phyloP scores from a whole-genome alignment of 164 flowering plant species.

The Akebia trifoliata region DNA sequence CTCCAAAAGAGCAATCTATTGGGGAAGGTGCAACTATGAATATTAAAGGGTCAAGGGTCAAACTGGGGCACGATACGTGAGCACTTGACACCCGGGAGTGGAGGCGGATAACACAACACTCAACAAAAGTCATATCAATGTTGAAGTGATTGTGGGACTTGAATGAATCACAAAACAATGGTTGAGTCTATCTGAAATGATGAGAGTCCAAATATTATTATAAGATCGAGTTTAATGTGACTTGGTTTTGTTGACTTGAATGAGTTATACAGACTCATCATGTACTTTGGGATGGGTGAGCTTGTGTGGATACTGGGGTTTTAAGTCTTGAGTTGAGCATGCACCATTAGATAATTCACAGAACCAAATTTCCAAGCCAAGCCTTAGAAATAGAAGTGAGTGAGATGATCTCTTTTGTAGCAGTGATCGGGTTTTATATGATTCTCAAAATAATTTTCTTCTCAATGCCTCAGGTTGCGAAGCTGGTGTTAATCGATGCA shows the following conservation, averaged over 20 bases:
- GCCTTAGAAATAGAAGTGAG: neutral
- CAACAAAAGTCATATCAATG: neutral
- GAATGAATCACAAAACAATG: neutral
- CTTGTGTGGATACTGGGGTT: neutral
- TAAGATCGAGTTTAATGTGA: neutral
- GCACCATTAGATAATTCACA: neutral
- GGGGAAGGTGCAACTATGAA: too few species aligned
- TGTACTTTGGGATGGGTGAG: neutral
- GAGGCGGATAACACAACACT: too few species aligned
- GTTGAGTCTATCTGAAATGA: neutral
- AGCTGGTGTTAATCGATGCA: conserved; percentile 83
- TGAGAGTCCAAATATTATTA: neutral
- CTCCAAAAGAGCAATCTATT: too few species aligned
- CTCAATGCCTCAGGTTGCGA: conserved; percentile 52
- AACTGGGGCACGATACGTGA: too few species aligned
- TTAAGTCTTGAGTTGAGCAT: neutral
- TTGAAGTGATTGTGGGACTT: neutral
- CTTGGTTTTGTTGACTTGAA: neutral
- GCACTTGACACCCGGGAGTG: too few species aligned
- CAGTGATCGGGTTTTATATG: neutral
- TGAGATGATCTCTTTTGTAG: neutral
- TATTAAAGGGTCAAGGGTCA: too few species aligned
- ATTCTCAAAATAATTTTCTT: neutral
- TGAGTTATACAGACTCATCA: neutral
- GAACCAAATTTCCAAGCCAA: neutral